Percentiles rank a stretch among this genome's conserved stretches.
Conservation (phyloP, 2,329 filamentous ascomycete genomes). For the Endoconidiophora polonica region DNA sequence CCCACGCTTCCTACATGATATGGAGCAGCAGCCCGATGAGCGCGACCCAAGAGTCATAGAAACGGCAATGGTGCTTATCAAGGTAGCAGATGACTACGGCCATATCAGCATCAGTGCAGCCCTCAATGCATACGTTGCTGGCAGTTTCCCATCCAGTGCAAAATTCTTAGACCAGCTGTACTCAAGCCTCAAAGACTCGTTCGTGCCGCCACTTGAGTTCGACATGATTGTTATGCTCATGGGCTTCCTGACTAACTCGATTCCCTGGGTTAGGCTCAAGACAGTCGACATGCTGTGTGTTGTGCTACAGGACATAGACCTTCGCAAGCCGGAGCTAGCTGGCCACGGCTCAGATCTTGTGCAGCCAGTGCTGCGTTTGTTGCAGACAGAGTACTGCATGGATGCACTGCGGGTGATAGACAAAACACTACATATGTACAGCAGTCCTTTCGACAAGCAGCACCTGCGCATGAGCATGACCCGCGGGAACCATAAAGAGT, state of each 20-base stretch:
- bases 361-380: conserved; percentile 70
- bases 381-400: conserved; percentile 88
- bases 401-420: conserved; percentile 84
- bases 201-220: conserved; percentile 70
- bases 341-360: conserved; percentile 88
- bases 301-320: conserved; percentile 78
- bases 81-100: conserved; percentile 57
- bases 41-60: conserved; percentile 26
- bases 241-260: conserved; percentile 75
- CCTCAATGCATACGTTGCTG: conserved; percentile 52
- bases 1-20: conserved; percentile 63
- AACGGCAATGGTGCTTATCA: conserved; percentile 52
- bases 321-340: conserved; percentile 78
- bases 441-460: conserved; percentile 81
- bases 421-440: conserved; percentile 86
- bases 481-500: conserved; percentile 77
- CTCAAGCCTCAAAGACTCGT: conserved; percentile 56
- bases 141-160: conserved; percentile 47
- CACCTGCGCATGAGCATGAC: conserved; percentile 98
- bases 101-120: conserved; percentile 50
- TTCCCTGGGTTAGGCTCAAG: conserved; percentile 80
- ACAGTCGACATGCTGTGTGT: conserved; percentile 80
- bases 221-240: conserved; percentile 78
- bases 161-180: conserved; percentile 66
- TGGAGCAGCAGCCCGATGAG: conserved; percentile 41